Conservation (phyloP, 2,329 filamentous ascomycete genomes). For the Ophiostoma sp. region DNA sequence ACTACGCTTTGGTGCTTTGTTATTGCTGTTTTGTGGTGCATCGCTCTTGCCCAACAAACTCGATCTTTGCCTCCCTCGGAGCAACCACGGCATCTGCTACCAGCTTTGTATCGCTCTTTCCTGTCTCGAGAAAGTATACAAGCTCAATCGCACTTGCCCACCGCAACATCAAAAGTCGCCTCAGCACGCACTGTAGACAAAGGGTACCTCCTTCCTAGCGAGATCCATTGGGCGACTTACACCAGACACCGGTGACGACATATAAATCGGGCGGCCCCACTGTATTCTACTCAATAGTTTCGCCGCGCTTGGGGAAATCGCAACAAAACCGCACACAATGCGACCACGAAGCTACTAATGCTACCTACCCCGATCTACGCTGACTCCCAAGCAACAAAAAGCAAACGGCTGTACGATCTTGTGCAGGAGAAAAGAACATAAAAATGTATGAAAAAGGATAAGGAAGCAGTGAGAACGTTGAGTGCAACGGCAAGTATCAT, state of each 20-base stretch:
- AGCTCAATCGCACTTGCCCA: background rate
- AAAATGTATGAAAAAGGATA: background rate
- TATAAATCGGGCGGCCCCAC: background rate
- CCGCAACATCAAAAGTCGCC: background rate
- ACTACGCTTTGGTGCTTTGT: background rate
- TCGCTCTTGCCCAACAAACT: background rate
- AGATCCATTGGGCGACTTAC: background rate
- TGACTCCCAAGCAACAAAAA: slow-evolving; percentile 9
- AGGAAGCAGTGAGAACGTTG: background rate
- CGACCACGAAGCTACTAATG: background rate
- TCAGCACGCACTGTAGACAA: background rate
- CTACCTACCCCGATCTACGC: background rate
- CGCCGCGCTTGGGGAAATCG: background rate
- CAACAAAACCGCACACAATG: background rate
- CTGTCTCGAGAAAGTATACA: slow-evolving; percentile 10
- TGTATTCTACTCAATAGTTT: background rate
- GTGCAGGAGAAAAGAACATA: background rate
- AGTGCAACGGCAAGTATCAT: background rate
- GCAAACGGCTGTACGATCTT: background rate
- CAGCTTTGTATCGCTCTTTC: background rate
- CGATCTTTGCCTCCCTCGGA: background rate
- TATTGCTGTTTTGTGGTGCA: background rate
- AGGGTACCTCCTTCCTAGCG: background rate
- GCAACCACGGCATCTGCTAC: background rate
- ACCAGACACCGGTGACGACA: slow-evolving; percentile 13